Evolutionary conservation across 1,139 yeast genomes (phyloP), one percentile per base, ranked within the genome.

Genomic region (Ogataea hybrid): DNA sequence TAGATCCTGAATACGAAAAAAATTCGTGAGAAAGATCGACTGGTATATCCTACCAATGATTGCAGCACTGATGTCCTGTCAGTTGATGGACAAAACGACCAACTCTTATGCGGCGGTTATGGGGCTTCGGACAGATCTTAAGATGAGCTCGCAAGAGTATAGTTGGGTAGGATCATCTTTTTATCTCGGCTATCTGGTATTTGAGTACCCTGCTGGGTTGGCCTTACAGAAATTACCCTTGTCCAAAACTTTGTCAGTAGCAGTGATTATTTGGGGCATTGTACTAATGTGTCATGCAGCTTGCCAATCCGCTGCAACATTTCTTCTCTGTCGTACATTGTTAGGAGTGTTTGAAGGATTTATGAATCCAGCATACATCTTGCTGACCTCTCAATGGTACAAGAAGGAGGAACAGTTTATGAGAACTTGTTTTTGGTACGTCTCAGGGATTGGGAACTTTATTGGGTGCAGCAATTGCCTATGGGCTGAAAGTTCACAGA

Each of bases 31-130:
- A 45, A 81, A 79, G 52, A 74, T 78, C 30, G 85, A 80, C 56
- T 39, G 70, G 21, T 72, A 60, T 49, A 58, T 81, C 51, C 60
- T 77, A 51, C 81, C 85, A 0, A 47, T 79, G 28, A 68, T 80
- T 67, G 71, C 79, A 52, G 47, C 73, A 21, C 57, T 79, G 22
- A 77, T 77, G 57, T 70, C 79, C 12, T 65, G 72, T 33, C 87
- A 81, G 58, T 75, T 73, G 50, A 76, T 81, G 79, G 88, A 81
- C 59, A 81, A 81, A 54, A 62, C 71, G n/a, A 65, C 84, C 11
- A 77, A 71, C 36, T 69, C 81, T 17, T 75, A 73, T 43, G 84
- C 85, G 3, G 71, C 84, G 2, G 70, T 81, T 40, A 42, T 80
- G 68, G 83, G 82, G 0, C 52, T 42, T 35, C 44, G 34, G 47